Evolutionary conservation across 2,329 filamentous ascomycete genomes (phyloP), one percentile per base, ranked within the genome.

Genomic region (Ampelomyces quisqualis): DNA sequence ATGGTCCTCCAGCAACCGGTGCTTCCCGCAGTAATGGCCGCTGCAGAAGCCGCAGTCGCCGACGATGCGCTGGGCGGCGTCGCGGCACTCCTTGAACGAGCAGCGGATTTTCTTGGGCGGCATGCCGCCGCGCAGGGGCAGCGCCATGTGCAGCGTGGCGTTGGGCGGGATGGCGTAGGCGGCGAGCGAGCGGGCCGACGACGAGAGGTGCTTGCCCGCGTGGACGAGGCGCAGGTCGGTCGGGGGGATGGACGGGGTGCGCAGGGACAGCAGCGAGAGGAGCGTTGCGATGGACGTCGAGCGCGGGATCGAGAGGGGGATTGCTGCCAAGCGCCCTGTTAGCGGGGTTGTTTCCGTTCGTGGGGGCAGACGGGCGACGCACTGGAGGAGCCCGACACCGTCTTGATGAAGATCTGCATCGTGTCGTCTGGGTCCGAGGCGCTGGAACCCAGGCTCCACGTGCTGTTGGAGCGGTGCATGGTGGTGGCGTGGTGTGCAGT

Each of bases 31-130:
- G 77, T 88, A 97, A 68, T 94, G 88, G 31, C 90, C 90, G 40
- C 85, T 78, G 76, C 93, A 98, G 77, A 97, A 97, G 47, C 84
- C 85, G 73, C 93, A 98, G 75, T 97, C 91, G 39, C 93, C 93
- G 45, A 96, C 88, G 62, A 98, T 96, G 53, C 88, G 85, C 71
- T 96, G 90, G 11, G 90, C 90, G 20, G 81, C 80, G 58, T 89
- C 84, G 67, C 83, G 88, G 82, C 93, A 97, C 57, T 90, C 84
- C 72, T 91, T 90, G 75, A 88, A 90, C 53, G 79, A 85, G 77
- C 93, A 97, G 59, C 87, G 84, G 57, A 86, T 82, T 78, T 87
- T 89, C 74, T 85, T 88, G 49, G 83, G 78, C 51, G 84, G 80
- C 66, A 71, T 65, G 47, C 73, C 73, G 49, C 74, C 72, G 48